Base-by-base conservation (phyloP, 805 yeast species). In the Candida saitoana region DNA sequence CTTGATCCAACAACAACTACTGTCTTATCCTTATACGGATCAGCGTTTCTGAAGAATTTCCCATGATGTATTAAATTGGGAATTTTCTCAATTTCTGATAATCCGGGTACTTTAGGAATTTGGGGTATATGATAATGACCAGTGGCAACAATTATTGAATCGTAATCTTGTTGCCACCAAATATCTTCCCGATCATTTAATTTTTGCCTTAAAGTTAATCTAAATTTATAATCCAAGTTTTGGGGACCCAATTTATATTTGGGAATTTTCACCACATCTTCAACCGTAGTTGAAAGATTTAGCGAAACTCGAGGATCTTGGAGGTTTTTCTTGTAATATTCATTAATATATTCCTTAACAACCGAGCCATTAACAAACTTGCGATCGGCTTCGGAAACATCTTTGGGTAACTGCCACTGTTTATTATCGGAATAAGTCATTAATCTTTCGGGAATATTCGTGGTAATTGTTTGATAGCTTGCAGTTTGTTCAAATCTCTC, bases 121-220 rank as follows among this genome's bases (percentile, higher is more conserved):
- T 47, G 68, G 1, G 79, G 78, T 3, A 67, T 53, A 43, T 70
- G 73, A 50, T 73, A 74, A 52, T 74, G 78, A 16, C 79, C 79
- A 14, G 66, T 64, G 6, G 77, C 73, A 14, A 74, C 62, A 16
- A 73, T 57, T 15, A 74, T 65, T 17, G 67, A 56, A 51, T 74
- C 77, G 44, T 59, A 73, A 9, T 46, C 53, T 34, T 62, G 57
- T 38, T 57, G 65, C 45, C 49, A 60, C 76, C 76, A 71, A 7
- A 49, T 34, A 22, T 69, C 74, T 2, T 53, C 11, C 1, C 48
- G 47, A 9, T 52, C 54, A 18, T 46, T 32, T 5, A 24, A 16
- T 9, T 29, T 39, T 17, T 44, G 48, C 30, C 62, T 48, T 15
- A 55, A 44, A 4, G 62, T 59, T 18, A 59, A 40, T 18, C 43